Base-by-base conservation (phyloP, 2,329 filamentous ascomycete genomes). In the Truncatella angustata region DNA sequence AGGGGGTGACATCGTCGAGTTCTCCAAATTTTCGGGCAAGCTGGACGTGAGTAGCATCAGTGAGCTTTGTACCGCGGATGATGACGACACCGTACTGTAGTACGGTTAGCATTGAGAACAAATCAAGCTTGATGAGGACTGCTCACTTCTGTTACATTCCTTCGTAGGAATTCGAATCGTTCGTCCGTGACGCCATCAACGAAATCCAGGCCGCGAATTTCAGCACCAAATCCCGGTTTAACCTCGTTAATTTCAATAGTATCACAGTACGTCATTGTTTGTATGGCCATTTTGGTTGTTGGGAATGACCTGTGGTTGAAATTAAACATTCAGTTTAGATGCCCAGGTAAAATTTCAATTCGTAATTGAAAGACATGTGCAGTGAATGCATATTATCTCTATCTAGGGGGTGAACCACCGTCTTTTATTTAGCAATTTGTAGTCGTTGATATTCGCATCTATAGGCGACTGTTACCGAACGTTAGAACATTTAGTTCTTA, bases 1-100 rank as follows among this genome's bases (percentile, higher is more conserved):
- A 82, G 1, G 75, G 77, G 16, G 65, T 72, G 28, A 81, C 72
- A 59, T 82, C 75, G 64, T 84, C 80, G 0, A 84, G 73, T 20
- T 80, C 76, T 18, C 80, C 82, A 54, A 84, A 76, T 1, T 67
- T 69, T 2, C 60, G 58, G 14, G 76, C 73, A 60, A 84, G 80
- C 5, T 66, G 65, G 32, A 84, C 71, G 58, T 85, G 81, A 2
- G 65, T 54, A 5, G 69, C 70, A 60, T 84, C 80, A 51, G 73
- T 69, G 9, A 84, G 67, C 12, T 68, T 67, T 1, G 80, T 79
- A 12, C 71, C 60, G 35, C 78, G 77, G 61, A 82, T 76, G 18
- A 81, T 73, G 34, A 73, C 66, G 18, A 81, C 73, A 20, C 79
- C 80, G 56, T 82, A 79, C 77, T 81, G 48, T 21, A n/a, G 12